phyloP scores from a whole-genome alignment of 108 stramenopile genomes.

The Nitzschia palea region DNA sequence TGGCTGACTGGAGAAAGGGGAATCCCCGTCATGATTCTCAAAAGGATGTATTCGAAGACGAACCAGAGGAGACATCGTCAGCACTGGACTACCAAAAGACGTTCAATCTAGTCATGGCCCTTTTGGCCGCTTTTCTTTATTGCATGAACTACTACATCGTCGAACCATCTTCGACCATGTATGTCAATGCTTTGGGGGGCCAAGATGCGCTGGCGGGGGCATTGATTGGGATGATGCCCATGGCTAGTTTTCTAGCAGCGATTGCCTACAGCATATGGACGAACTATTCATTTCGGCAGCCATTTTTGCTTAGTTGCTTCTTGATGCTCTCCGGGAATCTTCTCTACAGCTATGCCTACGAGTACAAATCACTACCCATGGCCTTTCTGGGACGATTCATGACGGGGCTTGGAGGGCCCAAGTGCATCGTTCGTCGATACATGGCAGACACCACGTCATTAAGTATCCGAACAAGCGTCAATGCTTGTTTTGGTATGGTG shows the following conservation, averaged over 20 bases:
- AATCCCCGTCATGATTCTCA: neutral
- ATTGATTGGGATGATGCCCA: conserved; percentile 90
- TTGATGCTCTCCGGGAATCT: conserved; percentile 76
- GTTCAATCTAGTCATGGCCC: conserved; percentile 53
- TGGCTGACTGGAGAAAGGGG: conserved; percentile 54
- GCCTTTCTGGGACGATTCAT: conserved; percentile 79
- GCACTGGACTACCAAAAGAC: neutral
- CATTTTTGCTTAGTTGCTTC: conserved; percentile 65
- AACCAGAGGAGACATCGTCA: neutral
- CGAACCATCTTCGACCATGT: conserved; percentile 80
- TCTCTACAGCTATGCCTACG: conserved; percentile 71
- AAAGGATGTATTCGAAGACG: neutral
- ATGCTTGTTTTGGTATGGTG: conserved; percentile 78
- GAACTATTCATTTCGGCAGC: conserved; percentile 71
- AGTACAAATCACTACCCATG: conserved; percentile 52
- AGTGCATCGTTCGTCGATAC: conserved; percentile 83
- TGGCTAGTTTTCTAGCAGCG: conserved; percentile 74
- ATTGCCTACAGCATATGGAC: conserved; percentile 81
- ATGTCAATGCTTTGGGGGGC: conserved; percentile 78
- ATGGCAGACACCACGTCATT: conserved; percentile 84
- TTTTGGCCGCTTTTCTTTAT: conserved; percentile 82
- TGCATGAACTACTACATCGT: conserved; percentile 95
- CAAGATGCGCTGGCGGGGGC: conserved; percentile 75
- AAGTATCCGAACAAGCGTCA: conserved; percentile 70
- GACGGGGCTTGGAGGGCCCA: conserved; percentile 84